Conservation (phyloP, 192 early-diverging fungal genomes). For the Linnemannia zychae region DNA sequence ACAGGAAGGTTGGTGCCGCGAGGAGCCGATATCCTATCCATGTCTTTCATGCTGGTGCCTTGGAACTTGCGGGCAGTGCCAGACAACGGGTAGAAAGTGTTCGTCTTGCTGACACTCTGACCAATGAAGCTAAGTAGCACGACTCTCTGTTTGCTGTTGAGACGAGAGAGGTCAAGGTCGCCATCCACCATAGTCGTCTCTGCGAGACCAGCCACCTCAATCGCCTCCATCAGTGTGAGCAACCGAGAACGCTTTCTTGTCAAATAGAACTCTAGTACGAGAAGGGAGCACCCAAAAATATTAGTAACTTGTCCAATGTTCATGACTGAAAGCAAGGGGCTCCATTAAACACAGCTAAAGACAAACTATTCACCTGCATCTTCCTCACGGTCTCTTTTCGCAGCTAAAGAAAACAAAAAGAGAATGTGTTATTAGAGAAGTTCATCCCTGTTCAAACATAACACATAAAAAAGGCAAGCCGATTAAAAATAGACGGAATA, state of each 20-base stretch:
- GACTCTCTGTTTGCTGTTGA: constrained; percentile 18
- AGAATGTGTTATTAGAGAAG: too few relatives aligned
- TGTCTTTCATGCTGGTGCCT: neutral
- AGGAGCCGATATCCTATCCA: constrained; percentile 16
- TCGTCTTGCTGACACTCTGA: neutral
- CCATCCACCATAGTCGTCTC: constrained; percentile 31
- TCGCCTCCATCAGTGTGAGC: constrained; percentile 14
- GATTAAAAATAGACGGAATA: too few relatives aligned
- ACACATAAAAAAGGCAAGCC: neutral
- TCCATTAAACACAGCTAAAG: neutral
- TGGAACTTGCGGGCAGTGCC: neutral
- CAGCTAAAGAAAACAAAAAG: constrained; percentile 1
- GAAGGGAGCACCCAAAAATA: neutral
- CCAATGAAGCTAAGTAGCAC: constrained; percentile 19
- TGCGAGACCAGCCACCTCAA: constrained; percentile 19
- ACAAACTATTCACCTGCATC: constrained; percentile 7
- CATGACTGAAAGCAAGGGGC: neutral
- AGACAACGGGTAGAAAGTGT: neutral
- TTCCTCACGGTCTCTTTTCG: constrained; percentile 21
- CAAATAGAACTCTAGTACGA: constrained; percentile 2
- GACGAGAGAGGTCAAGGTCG: neutral
- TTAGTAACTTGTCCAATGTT: neutral
- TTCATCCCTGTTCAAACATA: too few relatives aligned
- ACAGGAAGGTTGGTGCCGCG: constrained; percentile 2
- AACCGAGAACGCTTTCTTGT: neutral